phyloP scores from a whole-genome alignment of 805 yeast genomes.

The Kuraishia capsulata region DNA sequence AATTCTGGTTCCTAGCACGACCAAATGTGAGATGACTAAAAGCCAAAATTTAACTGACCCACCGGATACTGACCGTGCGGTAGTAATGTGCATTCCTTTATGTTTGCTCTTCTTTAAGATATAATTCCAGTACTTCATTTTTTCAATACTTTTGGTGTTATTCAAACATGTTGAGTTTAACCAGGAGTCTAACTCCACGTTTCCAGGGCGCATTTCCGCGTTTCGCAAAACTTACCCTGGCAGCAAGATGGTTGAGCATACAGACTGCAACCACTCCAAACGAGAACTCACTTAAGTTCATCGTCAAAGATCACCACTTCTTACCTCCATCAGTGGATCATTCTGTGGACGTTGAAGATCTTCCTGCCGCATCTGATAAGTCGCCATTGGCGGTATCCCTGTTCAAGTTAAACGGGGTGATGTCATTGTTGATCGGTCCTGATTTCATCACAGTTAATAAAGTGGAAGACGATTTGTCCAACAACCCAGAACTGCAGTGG shows the following conservation, averaged over 20 bases:
- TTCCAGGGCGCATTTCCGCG: too few species aligned
- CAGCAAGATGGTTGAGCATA: conserved; percentile 9
- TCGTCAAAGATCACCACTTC: conserved; percentile 36
- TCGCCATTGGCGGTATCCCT: conserved; percentile 59
- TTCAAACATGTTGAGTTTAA: too few species aligned
- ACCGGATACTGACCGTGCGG: too few species aligned
- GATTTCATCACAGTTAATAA: conserved; percentile 68
- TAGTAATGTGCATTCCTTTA: too few species aligned
- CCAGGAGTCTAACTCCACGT: too few species aligned
- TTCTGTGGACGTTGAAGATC: conserved; percentile 40
- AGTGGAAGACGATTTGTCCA: conserved; percentile 20
- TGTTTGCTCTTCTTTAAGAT: too few species aligned
- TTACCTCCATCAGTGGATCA: conserved; percentile 29
- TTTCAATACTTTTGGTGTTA: too few species aligned
- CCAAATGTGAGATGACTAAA: too few species aligned
- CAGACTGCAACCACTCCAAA: conserved; percentile 61
- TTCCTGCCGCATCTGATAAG: conserved; percentile 42
- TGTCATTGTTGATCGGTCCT: conserved; percentile 64
- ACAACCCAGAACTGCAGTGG: conserved; percentile 25
- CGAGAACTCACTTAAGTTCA: conserved; percentile 64
- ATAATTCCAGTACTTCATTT: too few species aligned
- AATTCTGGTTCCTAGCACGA: too few species aligned
- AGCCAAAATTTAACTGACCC: too few species aligned
- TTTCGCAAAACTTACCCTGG: too few species aligned
- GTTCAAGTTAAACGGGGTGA: conserved; percentile 56